Base-by-base conservation (phyloP, 208 protist species). In the Leishmania arabica region DNA sequence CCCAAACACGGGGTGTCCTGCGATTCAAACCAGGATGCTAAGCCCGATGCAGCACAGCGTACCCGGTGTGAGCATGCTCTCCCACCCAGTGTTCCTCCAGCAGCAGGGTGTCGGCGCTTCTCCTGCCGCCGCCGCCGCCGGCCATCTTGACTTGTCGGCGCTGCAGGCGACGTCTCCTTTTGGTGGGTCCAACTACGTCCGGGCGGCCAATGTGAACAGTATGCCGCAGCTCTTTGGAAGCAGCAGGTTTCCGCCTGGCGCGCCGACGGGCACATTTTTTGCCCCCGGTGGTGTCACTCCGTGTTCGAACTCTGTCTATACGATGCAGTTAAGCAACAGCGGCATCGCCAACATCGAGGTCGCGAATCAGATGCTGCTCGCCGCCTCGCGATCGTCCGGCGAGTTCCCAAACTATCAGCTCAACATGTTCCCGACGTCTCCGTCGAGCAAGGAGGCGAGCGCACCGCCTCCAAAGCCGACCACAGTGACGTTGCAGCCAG, bases 341-440 rank as follows among this genome's bases (percentile, higher is more conserved):
- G 37, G 79, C 31, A 87, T 87, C 54, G 79, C 75, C 17, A 81
- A 72, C 60, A 84, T 87, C 13, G 79, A 87, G 76, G 84, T 77
- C 13, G 80, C 84, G 9, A 87, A 87, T n/a, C 84, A 84, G 45
- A 83, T 83, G 79, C 72, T 83, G 75, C 78, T 87, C 19, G 69
- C 75, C 47, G 84, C 84, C 1, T 80, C 84, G 24, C 84, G 84
- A 37, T 84, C 84, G 5, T 74, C 40, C 0, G 24, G 75, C 9
- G 83, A 80, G 76, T 81, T 71, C 56, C 58, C 58, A 0, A 79
- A 73, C 45, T 62, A 78, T 27, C 60, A 78, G 15, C 31, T 79
- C 47, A 84, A 80, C 80, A 79, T 60, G 21, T 31, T 73, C 3
- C 73, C 76, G 8, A 42, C 72, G 8, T 75, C 77, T 3, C 54